Percentiles rank a stretch among this genome's conserved stretches.
phyloP scores from a whole-genome alignment of 495 filamentous ascomycete genomes.

The Aspergillus olivimuriae region DNA sequence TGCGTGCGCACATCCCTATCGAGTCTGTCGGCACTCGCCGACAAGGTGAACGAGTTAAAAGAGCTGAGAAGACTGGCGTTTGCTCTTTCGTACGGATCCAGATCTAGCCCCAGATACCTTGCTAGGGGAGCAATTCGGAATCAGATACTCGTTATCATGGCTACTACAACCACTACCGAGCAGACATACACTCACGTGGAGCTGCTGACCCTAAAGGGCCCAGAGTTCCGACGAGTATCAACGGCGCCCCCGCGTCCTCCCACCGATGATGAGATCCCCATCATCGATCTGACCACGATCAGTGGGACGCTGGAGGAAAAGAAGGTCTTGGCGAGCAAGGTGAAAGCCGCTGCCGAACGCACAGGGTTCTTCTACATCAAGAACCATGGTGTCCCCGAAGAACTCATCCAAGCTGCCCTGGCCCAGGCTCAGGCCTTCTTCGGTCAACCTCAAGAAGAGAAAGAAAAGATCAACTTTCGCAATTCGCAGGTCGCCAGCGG shows the following conservation, averaged over 20 bases:
- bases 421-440: conserved; percentile 39
- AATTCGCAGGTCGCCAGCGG: conserved; percentile 25
- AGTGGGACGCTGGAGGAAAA: conserved; percentile 31
- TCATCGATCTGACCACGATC: conserved; percentile 44
- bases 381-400: conserved; percentile 46
- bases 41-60: background rate
- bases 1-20: background rate
- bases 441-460: conserved; percentile 29
- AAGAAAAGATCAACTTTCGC: conserved; percentile 24
- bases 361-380: conserved; percentile 51
- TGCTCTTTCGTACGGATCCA: background rate
- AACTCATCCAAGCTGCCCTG: conserved; percentile 35
- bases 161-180: background rate
- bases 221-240: conserved; percentile 27
- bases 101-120: too few species aligned
- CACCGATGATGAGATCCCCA: conserved; percentile 47
- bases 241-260: conserved; percentile 24
- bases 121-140: background rate
- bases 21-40: background rate
- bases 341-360: conserved; percentile 39
- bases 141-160: background rate
- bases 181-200: conserved; percentile 28
- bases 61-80: background rate
- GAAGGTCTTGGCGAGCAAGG: conserved; percentile 29
- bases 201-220: conserved; percentile 20